Conservation (phyloP, 768 basidiomycete species). For the Tylopilus rubrobrunneus region DNA sequence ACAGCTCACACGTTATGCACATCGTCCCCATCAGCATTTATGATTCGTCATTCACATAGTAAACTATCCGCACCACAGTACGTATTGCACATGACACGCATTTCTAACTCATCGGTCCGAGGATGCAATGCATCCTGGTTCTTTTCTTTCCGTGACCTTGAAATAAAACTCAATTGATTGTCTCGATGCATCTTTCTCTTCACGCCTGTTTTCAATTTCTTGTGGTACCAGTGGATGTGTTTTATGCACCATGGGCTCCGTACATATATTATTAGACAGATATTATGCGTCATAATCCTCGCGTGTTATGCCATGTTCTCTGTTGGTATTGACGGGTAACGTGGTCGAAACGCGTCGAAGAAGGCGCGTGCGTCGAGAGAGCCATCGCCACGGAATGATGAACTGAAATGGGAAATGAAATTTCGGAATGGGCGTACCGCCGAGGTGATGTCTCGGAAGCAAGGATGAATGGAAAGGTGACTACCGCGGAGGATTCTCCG, state of each 20-base stretch:
- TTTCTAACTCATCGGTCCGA: constrained; percentile 25
- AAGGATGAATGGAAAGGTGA: too few species aligned
- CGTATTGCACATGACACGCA: constrained; percentile 28
- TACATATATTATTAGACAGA: constrained; percentile 18
- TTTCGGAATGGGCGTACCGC: neutral
- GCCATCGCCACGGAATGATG: constrained; percentile 8
- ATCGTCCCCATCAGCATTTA: constrained; percentile 22
- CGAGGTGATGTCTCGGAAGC: neutral
- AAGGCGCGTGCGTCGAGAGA: neutral
- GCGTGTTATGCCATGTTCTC: constrained; percentile 8
- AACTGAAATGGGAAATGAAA: neutral
- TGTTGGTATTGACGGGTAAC: neutral
- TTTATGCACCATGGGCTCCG: too few species aligned
- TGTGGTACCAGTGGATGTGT: constrained; percentile 8
- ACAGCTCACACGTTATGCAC: neutral
- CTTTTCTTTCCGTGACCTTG: neutral
- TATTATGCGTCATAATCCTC: constrained; percentile 4
- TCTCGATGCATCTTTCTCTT: constrained; percentile 3
- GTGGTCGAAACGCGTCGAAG: neutral
- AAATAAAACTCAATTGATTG: neutral
- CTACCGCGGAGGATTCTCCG: too few species aligned
- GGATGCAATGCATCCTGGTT: constrained; percentile 1
- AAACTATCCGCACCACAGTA: constrained; percentile 23
- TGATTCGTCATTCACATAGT: constrained; percentile 21
- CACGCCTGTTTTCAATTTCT: constrained; percentile 1